phyloP scores from a whole-genome alignment of 768 basidiomycete species.

The Suillus lakei region DNA sequence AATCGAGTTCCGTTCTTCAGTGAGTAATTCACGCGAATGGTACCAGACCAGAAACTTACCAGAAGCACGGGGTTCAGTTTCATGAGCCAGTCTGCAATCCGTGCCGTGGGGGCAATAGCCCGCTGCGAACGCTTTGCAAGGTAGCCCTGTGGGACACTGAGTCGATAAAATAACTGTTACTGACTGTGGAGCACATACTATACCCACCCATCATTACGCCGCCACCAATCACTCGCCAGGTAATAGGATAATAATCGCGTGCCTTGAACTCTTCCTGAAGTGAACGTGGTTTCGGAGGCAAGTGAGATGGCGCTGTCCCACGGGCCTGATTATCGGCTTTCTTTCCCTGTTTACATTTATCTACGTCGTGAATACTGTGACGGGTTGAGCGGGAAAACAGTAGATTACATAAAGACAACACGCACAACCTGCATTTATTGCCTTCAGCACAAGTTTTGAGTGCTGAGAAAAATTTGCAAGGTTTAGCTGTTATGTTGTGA shows the following conservation, averaged over 20 bases:
- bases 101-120: slow-evolving; percentile 32
- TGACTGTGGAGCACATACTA: slow-evolving; percentile 22
- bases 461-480: slow-evolving; percentile 57
- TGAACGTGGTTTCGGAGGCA: slow-evolving; percentile 28
- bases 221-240: slow-evolving; percentile 80
- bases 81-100: slow-evolving; percentile 35
- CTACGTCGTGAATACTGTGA: slow-evolving; percentile 51
- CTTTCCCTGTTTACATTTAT: not conserved
- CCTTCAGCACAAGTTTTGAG: slow-evolving; percentile 57
- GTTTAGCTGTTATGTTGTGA: slow-evolving; percentile 51
- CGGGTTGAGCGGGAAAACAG: not conserved
- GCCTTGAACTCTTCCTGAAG: slow-evolving; percentile 39
- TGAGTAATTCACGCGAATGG: not conserved
- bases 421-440: slow-evolving; percentile 64
- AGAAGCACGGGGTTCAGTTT: slow-evolving; percentile 27
- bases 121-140: slow-evolving; percentile 26
- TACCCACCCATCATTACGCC: slow-evolving; percentile 68
- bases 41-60: slow-evolving; percentile 20
- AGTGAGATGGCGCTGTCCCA: slow-evolving; percentile 26
- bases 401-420: slow-evolving; percentile 2
- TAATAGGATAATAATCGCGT: slow-evolving; percentile 64
- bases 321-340: slow-evolving; percentile 8
- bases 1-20: not conserved
- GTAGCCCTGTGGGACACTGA: slow-evolving; percentile 22
- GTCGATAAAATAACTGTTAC: slow-evolving; percentile 1